Percentiles rank a stretch among this genome's conserved stretches.
These are phyloP conservation scores for Pichia deserticola DNA, from an alignment of 805 yeast genomes.

Conservation along the genomic window DNA sequence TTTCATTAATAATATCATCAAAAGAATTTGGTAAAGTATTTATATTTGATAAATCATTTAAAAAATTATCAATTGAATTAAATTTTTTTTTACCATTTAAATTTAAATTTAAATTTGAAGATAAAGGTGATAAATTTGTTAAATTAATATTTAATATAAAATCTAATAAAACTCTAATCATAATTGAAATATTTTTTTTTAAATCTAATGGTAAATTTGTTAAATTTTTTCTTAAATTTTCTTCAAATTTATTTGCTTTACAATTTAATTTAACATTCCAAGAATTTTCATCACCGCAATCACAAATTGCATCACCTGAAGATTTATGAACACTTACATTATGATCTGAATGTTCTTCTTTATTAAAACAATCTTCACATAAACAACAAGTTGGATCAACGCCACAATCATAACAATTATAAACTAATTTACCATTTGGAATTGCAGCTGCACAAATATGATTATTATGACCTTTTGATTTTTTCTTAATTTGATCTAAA, in stretches of 20 bases:
- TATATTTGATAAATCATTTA: neutral
- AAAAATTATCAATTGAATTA: neutral
- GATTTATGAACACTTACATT: conserved; percentile 49
- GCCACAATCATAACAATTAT: conserved; percentile 70
- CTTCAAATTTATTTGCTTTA: conserved; percentile 18
- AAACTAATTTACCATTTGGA: conserved; percentile 55
- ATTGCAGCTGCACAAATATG: conserved; percentile 65
- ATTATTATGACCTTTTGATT: conserved; percentile 39
- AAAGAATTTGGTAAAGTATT: neutral
- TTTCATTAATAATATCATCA: neutral
- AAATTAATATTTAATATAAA: conserved; percentile 35
- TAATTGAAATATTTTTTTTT: conserved; percentile 18
- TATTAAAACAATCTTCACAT: conserved; percentile 66
- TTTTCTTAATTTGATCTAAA: conserved; percentile 12
- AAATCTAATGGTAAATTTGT: conserved; percentile 16
- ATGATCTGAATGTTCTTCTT: conserved; percentile 60
- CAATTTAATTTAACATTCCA: conserved; percentile 51
- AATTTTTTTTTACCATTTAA: too few species aligned
- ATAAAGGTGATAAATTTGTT: conserved; percentile 26
- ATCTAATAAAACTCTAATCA: conserved; percentile 30
- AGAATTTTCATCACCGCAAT: conserved; percentile 66
- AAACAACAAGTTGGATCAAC: conserved; percentile 73
- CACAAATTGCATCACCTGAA: conserved; percentile 54
- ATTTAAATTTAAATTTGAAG: neutral
- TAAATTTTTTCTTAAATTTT: conserved; percentile 3